These are phyloP conservation scores for Arctium lappa DNA, from an alignment of 129 eudicot species.

Conservation along the genomic window DNA sequence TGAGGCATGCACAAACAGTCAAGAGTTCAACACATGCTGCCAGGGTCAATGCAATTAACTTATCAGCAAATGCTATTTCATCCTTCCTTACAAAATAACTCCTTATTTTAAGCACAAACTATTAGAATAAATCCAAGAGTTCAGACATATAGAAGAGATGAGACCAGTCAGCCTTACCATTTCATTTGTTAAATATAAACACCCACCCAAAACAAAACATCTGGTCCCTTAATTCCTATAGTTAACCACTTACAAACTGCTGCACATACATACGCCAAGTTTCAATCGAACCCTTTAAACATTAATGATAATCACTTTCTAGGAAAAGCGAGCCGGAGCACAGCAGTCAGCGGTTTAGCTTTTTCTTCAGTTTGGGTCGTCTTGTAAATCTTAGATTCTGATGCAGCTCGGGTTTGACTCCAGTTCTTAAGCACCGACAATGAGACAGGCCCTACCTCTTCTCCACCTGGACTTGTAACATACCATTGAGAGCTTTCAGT, in stretches of 20 bases:
- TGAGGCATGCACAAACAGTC: neutral
- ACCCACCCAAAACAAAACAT: constrained; percentile 2
- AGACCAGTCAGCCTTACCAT: constrained; percentile 5
- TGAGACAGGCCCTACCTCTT: constrained; percentile 35
- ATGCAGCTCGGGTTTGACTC: constrained; percentile 36
- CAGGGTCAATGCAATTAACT: neutral
- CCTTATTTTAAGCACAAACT: neutral
- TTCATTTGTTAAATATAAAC: constrained; percentile 7
- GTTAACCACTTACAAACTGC: neutral
- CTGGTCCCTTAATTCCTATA: constrained; percentile 7
- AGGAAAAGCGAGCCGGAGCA: constrained; percentile 36
- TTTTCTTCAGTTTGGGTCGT: constrained; percentile 40
- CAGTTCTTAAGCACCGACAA: constrained; percentile 44
- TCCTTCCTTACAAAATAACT: neutral
- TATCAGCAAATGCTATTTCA: neutral
- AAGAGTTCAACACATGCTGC: neutral
- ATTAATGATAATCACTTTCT: constrained; percentile 6
- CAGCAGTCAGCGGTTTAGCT: constrained; percentile 41
- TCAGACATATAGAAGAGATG: neutral
- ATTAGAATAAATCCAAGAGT: neutral
- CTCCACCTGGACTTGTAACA: constrained; percentile 34
- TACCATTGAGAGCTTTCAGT: constrained; percentile 38
- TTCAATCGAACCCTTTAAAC: constrained; percentile 15
- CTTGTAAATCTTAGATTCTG: constrained; percentile 43
- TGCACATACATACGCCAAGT: neutral